Base-by-base conservation (phyloP, 176 grass and related monocot species). In the Triticum monococcum region DNA sequence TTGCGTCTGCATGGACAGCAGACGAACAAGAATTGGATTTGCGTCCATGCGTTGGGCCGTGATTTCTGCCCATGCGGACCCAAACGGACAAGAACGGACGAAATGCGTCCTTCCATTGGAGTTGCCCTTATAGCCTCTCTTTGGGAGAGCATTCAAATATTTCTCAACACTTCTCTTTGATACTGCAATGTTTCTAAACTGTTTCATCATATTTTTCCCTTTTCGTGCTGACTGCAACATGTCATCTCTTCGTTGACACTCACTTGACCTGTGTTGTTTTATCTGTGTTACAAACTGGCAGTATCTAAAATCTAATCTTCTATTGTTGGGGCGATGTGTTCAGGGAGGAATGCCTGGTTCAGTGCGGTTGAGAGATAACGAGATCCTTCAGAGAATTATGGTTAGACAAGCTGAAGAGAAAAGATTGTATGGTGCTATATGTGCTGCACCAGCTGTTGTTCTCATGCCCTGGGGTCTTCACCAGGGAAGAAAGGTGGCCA, bases 291-390 rank as follows among this genome's bases (percentile, higher is more conserved):
- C 64, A 64, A 72, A 5, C 56, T 83, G 57, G 10, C 23, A 83
- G 13, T 59, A 45, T 18, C 5, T 41, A 86, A 59, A 77, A 69
- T 64, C 69, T 68, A 26, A 26, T 77, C 5, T 77, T 85, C 38
- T 13, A 74, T 81, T 84, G 17, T 75, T 59, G 33, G 0, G 38
- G 3, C 67, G 24, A 78, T 79, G 35, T 87, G 56, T 59, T 77
- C 78, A 98, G 96, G 96, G 93, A 71, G 93, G 96, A 70, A 98
- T 95, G 96, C 96, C 96, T 76, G 93, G 96, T 80, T 95, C 96
- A 25, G 93, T 92, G 78, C 74, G 83, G 63, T 85, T 98, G 86
- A 95, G 93, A 91, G 96, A 98, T 54, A 94, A 82, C 26, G 79
- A 92, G 68, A 82, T 91, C 41, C 96, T 98, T 85, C 86, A 84